A percentile compares a stretch with the other conserved stretches of the same genome.
Evolutionary conservation across 139 green algal genomes (phyloP).

Genomic region (Choricystis sp.): DNA sequence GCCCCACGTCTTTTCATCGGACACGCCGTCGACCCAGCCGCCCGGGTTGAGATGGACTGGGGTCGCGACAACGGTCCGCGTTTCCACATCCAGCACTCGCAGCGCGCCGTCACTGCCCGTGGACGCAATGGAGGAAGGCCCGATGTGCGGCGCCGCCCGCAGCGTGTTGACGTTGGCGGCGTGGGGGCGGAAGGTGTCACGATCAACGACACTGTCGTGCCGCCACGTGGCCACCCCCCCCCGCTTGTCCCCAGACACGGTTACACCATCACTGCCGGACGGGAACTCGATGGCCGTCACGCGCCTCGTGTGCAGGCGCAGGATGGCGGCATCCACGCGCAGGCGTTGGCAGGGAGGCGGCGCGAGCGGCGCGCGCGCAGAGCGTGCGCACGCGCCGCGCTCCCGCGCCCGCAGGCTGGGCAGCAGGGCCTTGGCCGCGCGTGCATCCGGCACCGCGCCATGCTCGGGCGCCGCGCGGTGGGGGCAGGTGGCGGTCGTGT

Average conservation of each 20-base stretch:
- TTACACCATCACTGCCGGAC: slow-evolving; percentile 23
- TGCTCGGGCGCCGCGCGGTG: slow-evolving; percentile 39
- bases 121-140: background rate
- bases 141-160: background rate
- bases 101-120: background rate
- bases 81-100: background rate
- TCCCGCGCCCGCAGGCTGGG: slow-evolving; percentile 19
- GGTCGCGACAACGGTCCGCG: background rate
- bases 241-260: slow-evolving; percentile 67
- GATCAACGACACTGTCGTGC: slow-evolving; percentile 32
- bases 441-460: slow-evolving; percentile 13
- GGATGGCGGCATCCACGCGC: slow-evolving; percentile 61
- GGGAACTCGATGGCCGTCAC: slow-evolving; percentile 66
- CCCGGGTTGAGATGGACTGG: slow-evolving; percentile 59
- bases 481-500: slow-evolving; percentile 74
- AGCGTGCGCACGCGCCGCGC: slow-evolving; percentile 5
- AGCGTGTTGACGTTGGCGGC: background rate
- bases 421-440: slow-evolving; percentile 12
- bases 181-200: background rate
- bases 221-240: slow-evolving; percentile 69
- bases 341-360: too few species aligned
- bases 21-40: slow-evolving; percentile 28
- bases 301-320: slow-evolving; percentile 58
- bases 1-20: slow-evolving; percentile 15
- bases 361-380: background rate